Evolutionary conservation across 2,329 filamentous ascomycete species (phyloP).

Genomic region (Periglandula ipomoeae): DNA sequence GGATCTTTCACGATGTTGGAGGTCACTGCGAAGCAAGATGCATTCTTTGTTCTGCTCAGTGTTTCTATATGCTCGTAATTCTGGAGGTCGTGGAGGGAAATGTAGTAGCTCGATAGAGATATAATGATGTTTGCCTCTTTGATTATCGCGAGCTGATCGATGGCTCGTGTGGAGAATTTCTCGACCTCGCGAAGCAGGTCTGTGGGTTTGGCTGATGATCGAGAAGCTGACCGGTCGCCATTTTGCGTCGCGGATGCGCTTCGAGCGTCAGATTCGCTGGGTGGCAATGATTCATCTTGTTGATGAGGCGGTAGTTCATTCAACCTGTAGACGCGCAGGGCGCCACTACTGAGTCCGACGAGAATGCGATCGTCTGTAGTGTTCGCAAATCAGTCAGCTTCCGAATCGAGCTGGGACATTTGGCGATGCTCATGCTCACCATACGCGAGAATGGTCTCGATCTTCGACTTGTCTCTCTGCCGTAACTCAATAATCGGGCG

Average conservation of each 20-base stretch:
- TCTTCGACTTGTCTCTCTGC: conserved; percentile 89
- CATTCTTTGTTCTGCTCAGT: conserved; percentile 75
- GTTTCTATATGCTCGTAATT: conserved; percentile 75
- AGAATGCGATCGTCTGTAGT: conserved; percentile 72
- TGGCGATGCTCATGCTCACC: conserved; percentile 39
- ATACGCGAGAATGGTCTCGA: conserved; percentile 90
- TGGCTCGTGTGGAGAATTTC: conserved; percentile 80
- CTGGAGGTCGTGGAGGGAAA: conserved; percentile 83
- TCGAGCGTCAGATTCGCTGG: conserved; percentile 18
- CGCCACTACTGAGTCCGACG: conserved; percentile 84
- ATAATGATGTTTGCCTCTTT: conserved; percentile 90
- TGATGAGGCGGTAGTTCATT: conserved; percentile 50
- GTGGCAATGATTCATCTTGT: conserved; percentile 21
- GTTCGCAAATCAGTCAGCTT: neutral
- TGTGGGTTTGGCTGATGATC: conserved; percentile 45
- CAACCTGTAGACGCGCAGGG: conserved; percentile 81
- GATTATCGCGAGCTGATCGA: conserved; percentile 91
- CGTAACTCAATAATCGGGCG: conserved; percentile 95
- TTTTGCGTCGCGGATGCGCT: conserved; percentile 19
- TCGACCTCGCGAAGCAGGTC: conserved; percentile 88
- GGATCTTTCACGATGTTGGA: conserved; percentile 91
- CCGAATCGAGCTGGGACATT: neutral
- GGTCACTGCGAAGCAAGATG: conserved; percentile 82
- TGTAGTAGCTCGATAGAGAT: conserved; percentile 80
- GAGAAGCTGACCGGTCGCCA: conserved; percentile 20